A percentile compares a stretch with the other conserved stretches of the same genome.
These are phyloP conservation scores for Rhinocladiella similis DNA, from an alignment of 2,329 filamentous ascomycete genomes.

Conservation along the genomic window DNA sequence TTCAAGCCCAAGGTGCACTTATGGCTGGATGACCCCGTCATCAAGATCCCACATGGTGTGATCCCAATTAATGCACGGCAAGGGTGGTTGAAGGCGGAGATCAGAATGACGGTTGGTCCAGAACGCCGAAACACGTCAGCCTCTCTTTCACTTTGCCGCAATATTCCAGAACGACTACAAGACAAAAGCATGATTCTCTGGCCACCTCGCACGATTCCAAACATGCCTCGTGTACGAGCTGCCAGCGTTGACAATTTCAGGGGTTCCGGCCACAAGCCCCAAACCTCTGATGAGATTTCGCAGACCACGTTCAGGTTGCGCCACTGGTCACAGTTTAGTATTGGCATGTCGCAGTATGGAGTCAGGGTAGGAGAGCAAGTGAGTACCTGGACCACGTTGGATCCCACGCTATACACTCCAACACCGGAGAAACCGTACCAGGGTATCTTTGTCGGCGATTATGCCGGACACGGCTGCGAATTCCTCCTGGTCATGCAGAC, in stretches of 20 bases:
- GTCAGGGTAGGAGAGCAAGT: slow-evolving; percentile 54
- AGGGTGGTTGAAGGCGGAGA: slow-evolving; percentile 40
- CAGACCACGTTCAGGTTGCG: slow-evolving; percentile 72
- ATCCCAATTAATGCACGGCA: slow-evolving; percentile 24
- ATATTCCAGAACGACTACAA: slow-evolving; percentile 43
- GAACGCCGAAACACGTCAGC: slow-evolving; percentile 26
- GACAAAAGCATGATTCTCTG: slow-evolving; percentile 58
- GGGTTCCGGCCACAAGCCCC: slow-evolving; percentile 51
- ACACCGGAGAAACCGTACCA: slow-evolving; percentile 78
- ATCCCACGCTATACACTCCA: slow-evolving; percentile 74
- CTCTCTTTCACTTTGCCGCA: slow-evolving; percentile 66
- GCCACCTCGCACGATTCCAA: slow-evolving; percentile 73
- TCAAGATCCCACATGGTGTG: slow-evolving; percentile 52
- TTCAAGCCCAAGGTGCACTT: slow-evolving; percentile 71
- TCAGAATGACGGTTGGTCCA: slow-evolving; percentile 43
- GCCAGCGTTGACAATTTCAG: slow-evolving; percentile 46
- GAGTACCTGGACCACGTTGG: slow-evolving; percentile 70
- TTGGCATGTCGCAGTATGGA: slow-evolving; percentile 38
- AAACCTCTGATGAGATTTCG: slow-evolving; percentile 60
- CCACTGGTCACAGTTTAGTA: slow-evolving; percentile 70
- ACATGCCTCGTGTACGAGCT: slow-evolving; percentile 57
- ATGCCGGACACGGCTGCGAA: slow-evolving; percentile 83
- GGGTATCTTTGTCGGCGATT: slow-evolving; percentile 92
- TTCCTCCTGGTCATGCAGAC: slow-evolving; percentile 81
- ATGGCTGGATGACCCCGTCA: slow-evolving; percentile 72